phyloP scores from a whole-genome alignment of 2,329 filamentous ascomycete species.

The Verticillium zaregamsianum region DNA sequence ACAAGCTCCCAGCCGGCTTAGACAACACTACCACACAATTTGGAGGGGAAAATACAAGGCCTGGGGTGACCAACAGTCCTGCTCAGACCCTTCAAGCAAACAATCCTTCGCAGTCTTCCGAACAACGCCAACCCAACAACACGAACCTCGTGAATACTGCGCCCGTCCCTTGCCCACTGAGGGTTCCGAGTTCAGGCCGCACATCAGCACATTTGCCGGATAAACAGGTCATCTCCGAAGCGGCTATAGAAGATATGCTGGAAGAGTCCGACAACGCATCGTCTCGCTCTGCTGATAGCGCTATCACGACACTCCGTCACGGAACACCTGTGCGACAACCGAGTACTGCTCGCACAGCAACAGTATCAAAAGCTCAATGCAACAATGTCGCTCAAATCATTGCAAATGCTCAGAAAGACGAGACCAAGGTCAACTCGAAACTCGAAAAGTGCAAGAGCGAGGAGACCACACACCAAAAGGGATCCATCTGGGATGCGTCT shows the following conservation, averaged over 20 bases:
- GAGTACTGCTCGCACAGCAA: not conserved
- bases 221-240: not conserved
- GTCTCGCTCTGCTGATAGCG: not conserved
- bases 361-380: not conserved
- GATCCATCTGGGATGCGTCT: not conserved
- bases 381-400: not conserved
- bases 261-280: not conserved
- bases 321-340: not conserved
- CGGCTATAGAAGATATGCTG: not conserved
- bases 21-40: not conserved
- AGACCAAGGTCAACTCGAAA: not conserved
- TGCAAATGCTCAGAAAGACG: not conserved
- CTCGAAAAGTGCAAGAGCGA: not conserved
- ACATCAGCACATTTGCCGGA: not conserved
- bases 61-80: no score
- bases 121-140: not conserved
- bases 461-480: not conserved
- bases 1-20: not conserved
- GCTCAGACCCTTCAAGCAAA: not conserved
- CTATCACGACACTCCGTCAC: not conserved
- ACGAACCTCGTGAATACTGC: not conserved
- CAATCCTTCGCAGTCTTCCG: not conserved
- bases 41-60: not conserved
- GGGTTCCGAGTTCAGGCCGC: not conserved
- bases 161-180: not conserved